These are phyloP conservation scores for Tulasnella sp. DNA, from an alignment of 768 basidiomycete species.

Conservation along the genomic window DNA sequence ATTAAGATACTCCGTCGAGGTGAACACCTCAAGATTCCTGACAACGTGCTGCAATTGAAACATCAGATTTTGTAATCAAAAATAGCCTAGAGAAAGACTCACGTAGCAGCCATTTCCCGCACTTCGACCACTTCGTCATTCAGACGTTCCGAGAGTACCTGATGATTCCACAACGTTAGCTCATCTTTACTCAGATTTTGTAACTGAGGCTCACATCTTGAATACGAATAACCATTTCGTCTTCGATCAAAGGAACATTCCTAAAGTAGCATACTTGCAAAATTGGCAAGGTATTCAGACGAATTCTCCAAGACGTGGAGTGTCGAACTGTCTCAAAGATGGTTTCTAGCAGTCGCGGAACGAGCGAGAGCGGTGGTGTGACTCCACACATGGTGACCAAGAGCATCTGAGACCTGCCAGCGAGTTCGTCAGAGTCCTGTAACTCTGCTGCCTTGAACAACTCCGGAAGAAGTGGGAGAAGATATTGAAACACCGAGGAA, in stretches of 20 bases:
- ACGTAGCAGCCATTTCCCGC: slow-evolving; percentile 27
- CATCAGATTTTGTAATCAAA: slow-evolving; percentile 17
- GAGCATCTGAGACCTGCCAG: slow-evolving; percentile 48
- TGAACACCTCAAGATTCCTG: slow-evolving; percentile 32
- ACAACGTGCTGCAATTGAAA: slow-evolving; percentile 24
- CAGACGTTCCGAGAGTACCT: slow-evolving; percentile 71
- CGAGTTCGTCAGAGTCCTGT: slow-evolving; percentile 61
- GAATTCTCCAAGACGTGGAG: slow-evolving; percentile 80
- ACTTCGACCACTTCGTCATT: slow-evolving; percentile 33
- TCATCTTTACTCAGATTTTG: neutral
- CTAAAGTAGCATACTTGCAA: slow-evolving; percentile 87
- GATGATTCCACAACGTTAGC: neutral
- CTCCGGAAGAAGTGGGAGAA: slow-evolving; percentile 66
- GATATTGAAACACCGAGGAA: slow-evolving; percentile 62
- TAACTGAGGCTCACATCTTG: slow-evolving; percentile 43
- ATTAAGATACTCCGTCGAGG: slow-evolving; percentile 31
- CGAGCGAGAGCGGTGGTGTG: slow-evolving; percentile 55
- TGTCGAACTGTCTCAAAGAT: slow-evolving; percentile 66
- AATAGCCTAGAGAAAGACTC: slow-evolving; percentile 1
- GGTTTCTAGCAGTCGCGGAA: slow-evolving; percentile 52
- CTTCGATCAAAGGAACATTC: slow-evolving; percentile 66
- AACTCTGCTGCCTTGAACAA: slow-evolving; percentile 67
- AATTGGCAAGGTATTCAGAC: slow-evolving; percentile 73
- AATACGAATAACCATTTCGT: slow-evolving; percentile 62
- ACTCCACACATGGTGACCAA: slow-evolving; percentile 79